Percentiles rank a stretch among this genome's conserved stretches.
Evolutionary conservation across 352 stramenopile genomes (phyloP).

Genomic region (Pythium sukuiense): DNA sequence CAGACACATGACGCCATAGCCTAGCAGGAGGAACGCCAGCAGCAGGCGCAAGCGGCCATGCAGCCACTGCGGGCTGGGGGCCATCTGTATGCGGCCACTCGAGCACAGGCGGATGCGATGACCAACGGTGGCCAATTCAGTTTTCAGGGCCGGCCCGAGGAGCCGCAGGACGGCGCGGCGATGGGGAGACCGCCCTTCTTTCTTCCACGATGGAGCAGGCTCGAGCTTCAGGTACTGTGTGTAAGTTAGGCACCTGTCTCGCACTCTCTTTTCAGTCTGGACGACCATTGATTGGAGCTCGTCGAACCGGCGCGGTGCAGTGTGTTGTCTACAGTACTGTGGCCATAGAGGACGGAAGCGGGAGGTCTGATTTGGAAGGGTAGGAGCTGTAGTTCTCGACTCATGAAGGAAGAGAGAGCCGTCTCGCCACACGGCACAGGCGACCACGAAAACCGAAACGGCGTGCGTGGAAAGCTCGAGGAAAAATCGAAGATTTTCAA

Average conservation of each 20-base stretch:
- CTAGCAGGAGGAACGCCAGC: conserved; percentile 15
- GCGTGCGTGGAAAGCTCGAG: background rate
- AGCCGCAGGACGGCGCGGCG: background rate
- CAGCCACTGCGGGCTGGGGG: background rate
- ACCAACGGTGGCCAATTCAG: background rate
- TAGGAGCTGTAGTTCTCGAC: no score
- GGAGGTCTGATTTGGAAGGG: no score
- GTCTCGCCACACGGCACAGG: no score
- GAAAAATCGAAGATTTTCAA: background rate
- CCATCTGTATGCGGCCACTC: background rate
- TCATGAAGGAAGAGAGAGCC: no score
- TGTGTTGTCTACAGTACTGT: no score
- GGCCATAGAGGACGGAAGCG: no score
- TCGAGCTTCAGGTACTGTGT: no score
- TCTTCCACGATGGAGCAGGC: background rate
- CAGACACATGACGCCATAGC: conserved; percentile 23
- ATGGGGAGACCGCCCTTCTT: background rate
- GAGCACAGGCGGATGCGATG: background rate
- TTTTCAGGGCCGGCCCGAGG: background rate
- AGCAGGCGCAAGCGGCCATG: background rate
- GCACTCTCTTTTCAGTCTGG: background rate
- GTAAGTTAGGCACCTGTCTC: background rate
- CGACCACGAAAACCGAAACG: background rate
- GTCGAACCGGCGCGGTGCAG: no score
- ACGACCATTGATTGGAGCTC: no score